Evolutionary conservation across 2,329 filamentous ascomycete species (phyloP).

Genomic region (Fusarium buxicola): DNA sequence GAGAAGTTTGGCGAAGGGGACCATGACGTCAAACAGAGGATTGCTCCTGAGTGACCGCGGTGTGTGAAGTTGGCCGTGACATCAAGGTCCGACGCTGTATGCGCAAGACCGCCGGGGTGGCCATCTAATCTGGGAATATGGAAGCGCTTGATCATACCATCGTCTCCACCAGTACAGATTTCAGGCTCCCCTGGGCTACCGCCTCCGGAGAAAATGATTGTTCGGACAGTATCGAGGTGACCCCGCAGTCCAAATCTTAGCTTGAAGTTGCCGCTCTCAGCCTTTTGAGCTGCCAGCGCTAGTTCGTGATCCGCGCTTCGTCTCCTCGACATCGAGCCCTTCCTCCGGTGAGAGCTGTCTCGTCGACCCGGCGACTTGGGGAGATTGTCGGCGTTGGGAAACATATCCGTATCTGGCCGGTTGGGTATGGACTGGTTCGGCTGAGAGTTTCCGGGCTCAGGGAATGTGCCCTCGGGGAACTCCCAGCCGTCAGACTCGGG

Average conservation of each 20-base stretch:
- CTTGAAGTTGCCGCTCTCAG: slow-evolving; percentile 84
- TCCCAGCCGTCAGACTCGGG: slow-evolving; percentile 86
- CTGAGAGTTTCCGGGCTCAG: slow-evolving; percentile 64
- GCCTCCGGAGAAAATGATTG: slow-evolving; percentile 95
- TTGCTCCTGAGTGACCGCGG: slow-evolving; percentile 89
- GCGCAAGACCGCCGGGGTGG: slow-evolving; percentile 57
- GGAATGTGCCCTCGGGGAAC: slow-evolving; percentile 82
- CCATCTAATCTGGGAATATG: slow-evolving; percentile 86
- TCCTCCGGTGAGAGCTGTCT: slow-evolving; percentile 78
- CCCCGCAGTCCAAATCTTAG: slow-evolving; percentile 91
- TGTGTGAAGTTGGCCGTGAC: slow-evolving; percentile 96
- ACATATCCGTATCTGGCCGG: slow-evolving; percentile 88
- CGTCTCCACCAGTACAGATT: slow-evolving; percentile 95
- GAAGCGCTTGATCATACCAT: slow-evolving; percentile 96
- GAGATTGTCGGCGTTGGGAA: slow-evolving; percentile 83
- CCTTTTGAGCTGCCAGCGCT: slow-evolving; percentile 65
- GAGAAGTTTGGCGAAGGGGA: slow-evolving; percentile 89
- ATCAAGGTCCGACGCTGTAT: slow-evolving; percentile 81
- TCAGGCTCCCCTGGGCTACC: slow-evolving; percentile 96
- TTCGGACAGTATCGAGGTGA: slow-evolving; percentile 92
- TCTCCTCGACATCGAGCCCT: slow-evolving; percentile 80
- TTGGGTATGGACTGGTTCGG: slow-evolving; percentile 61
- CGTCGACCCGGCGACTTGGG: slow-evolving; percentile 83
- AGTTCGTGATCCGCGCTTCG: slow-evolving; percentile 76
- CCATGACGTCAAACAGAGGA: slow-evolving; percentile 88